These are phyloP conservation scores for Dictyostelium discoideum DNA, from an alignment of 78 protist genomes.

Conservation along the genomic window dicty_2.7 NC_007088.5:4094001-4094500, in stretches of 20 bases:
- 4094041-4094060: slow-evolving; percentile 8
- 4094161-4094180: background rate
- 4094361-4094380: background rate
- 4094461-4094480: background rate
- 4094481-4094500: slow-evolving; percentile 32
- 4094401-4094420: background rate
- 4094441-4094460: slow-evolving; percentile 1
- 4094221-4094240: background rate
- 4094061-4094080: slow-evolving; percentile 3
- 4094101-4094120: background rate
- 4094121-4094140: background rate
- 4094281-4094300: background rate
- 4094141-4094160: background rate
- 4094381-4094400: slow-evolving; percentile 1
- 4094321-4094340: background rate
- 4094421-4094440: background rate
- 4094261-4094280: background rate
- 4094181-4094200: background rate
- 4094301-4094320: slow-evolving; percentile 1
- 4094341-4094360: background rate
- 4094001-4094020: background rate
- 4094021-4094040: background rate
- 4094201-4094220: background rate
- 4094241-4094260: background rate
- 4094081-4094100: background rate